Evolutionary conservation across 441 rosid genomes (phyloP), one percentile per base, ranked within the genome.

Genomic region (Corymbia citriodora): DNA sequence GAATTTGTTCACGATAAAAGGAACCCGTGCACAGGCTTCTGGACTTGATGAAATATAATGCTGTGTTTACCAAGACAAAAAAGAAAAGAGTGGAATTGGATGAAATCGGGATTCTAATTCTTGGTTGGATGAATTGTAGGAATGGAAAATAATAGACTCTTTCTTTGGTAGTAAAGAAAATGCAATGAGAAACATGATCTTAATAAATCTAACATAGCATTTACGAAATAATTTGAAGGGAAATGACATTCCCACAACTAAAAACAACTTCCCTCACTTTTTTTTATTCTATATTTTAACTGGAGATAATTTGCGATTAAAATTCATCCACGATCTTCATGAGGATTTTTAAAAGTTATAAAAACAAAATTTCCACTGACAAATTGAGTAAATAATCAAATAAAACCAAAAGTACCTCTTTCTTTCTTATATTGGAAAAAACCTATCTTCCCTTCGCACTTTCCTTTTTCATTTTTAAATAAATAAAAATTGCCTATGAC

Each of bases 81-180:
- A 53, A 53, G 55, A 13, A n/a, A n/a, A n/a, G n/a, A n/a, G 17
- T 53, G 55, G 55, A 53, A 13, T 4, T 14, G 55, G 55, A 53
- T 53, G 55, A 53, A 53, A 53, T 14, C 5, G 55, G 17, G 5
- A 14, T 53, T 53, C 16, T 53, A 61, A 91, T 91, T 92, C 3
- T 95, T 95, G 57, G 97, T 97, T 57, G 96, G 95, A 31, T 94
- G 94, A 10, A 96, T 98, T 0, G 98, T 23, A 23, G 63, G 63
- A 57, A 57, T 57, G 63, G 21, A 10, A 57, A 57, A 57, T 19
- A 23, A 23, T 55, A 21, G 29, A 57, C 63, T 57, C 63, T 57
- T 57, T 57, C 29, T 57, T 57, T 14, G 59, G 59, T 19, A 55
- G 57, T 8, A 19, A 55, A 55, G 23, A n/a, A 55, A 19, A 18